Evolutionary conservation across 129 eudicot genomes (phyloP), one percentile per base, ranked within the genome.

Genomic region (Apium graveolens): DNA sequence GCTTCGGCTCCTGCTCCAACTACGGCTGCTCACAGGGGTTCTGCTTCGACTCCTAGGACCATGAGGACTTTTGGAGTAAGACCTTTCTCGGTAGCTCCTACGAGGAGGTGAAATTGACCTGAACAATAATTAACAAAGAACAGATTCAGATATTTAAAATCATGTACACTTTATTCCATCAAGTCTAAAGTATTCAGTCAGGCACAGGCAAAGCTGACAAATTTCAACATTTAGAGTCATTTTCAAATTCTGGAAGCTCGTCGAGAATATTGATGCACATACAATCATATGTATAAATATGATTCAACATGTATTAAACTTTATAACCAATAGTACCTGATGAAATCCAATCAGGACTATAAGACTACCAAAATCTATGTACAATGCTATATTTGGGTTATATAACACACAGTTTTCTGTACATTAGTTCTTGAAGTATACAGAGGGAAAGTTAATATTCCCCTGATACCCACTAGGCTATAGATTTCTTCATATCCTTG

Each of bases 61-160:
- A 81, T 81, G 82, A 12, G 88, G 89, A 34, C 84, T 89, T 81
- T 88, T 75, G 5, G 87, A 84, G 73, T 89, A 90, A 4, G 88
- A 89, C 80, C 92, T 83, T 76, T 76, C 90, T 80, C 89, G 74
- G 63, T 89, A 89, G 70, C 89, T 80, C 62, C 78, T 39, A 0
- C 44, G 89, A 49, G 76, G 80, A 5, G 97, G 92, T 4, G 97
- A 91, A 69, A 89, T 66, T 37, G 97, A 91, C 86, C 95, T 45
- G 79, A 51, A 78, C 39, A 39, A 73, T 9, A 55, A 27, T 14
- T 31, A 31, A 66, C 8, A 34, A 20, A 66, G 24, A 66, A 68
- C 24, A 29, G 24, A 68, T 13, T 68, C 41, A 5, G 20, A 66
- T 66, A 21, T 12, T 27, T 29, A 31, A 34, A 66, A 12, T 27